A percentile compares a stretch with the other conserved stretches of the same genome.
phyloP scores from a whole-genome alignment of 768 basidiomycete genomes.

The Rossbeevera mucosa region DNA sequence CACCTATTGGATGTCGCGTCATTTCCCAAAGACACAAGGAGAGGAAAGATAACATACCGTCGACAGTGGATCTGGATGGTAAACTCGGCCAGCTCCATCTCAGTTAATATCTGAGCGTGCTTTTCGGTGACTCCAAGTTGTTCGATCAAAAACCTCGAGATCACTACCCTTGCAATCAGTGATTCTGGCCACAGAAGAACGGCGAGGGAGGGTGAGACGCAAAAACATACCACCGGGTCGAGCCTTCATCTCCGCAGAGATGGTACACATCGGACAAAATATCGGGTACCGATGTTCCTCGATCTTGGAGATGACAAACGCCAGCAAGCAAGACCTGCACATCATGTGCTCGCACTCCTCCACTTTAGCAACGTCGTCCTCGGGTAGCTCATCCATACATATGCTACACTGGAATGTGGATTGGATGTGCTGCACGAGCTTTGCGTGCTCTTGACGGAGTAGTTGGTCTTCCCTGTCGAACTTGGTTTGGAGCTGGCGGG shows the following conservation, averaged over 20 bases:
- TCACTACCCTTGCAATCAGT: constrained; percentile 25
- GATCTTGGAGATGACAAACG: constrained; percentile 42
- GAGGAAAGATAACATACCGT: constrained; percentile 33
- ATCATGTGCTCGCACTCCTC: constrained; percentile 46
- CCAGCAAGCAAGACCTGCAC: constrained; percentile 50
- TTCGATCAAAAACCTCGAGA: constrained; percentile 39
- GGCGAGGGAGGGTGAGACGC: neutral
- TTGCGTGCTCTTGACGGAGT: constrained; percentile 33
- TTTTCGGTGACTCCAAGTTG: constrained; percentile 43
- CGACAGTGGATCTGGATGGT: constrained; percentile 47
- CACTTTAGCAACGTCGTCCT: constrained; percentile 40
- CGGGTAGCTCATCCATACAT: constrained; percentile 48
- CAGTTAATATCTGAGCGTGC: constrained; percentile 39
- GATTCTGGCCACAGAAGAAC: neutral
- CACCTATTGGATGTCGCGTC: constrained; percentile 37
- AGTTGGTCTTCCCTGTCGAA: constrained; percentile 40
- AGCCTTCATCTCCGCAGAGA: constrained; percentile 18
- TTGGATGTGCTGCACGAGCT: constrained; percentile 29
- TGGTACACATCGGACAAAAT: constrained; percentile 53
- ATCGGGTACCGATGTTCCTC: constrained; percentile 55
- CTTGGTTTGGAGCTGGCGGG: constrained; percentile 31
- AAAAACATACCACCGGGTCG: constrained; percentile 32
- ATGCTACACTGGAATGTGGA: constrained; percentile 49
- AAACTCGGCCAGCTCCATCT: constrained; percentile 43
- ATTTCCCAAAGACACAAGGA: neutral